Conservation (phyloP, 2,329 filamentous ascomycete species). For the Graphium sp. region DNA sequence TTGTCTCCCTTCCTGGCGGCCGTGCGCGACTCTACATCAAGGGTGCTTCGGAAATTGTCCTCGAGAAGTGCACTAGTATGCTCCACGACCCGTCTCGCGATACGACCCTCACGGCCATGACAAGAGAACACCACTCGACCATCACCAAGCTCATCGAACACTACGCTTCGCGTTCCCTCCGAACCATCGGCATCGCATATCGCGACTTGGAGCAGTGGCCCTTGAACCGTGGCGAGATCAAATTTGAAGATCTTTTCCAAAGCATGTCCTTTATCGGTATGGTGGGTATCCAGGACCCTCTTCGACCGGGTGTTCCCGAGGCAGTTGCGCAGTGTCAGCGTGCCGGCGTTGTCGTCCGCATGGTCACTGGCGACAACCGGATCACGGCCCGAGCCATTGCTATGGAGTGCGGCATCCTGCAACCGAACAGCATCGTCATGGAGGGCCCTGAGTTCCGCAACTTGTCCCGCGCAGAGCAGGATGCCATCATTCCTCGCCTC, state of each 20-base stretch:
- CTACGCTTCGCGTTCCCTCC: conserved; percentile 65
- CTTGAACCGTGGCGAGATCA: conserved; percentile 45
- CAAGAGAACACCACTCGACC: conserved; percentile 32
- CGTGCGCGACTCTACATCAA: conserved; percentile 42
- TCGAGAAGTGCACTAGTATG: conserved; percentile 35
- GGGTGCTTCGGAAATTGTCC: conserved; percentile 48
- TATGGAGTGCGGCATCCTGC: conserved; percentile 60
- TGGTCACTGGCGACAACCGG: conserved; percentile 76
- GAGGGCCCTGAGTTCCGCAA: conserved; percentile 68
- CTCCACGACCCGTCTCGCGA: conserved; percentile 30
- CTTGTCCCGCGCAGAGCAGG: conserved; percentile 46
- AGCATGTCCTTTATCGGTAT: conserved; percentile 53
- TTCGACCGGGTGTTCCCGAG: conserved; percentile 57
- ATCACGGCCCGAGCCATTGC: conserved; percentile 67
- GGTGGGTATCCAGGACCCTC: conserved; percentile 68
- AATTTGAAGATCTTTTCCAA: conserved; percentile 49
- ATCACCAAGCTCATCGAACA: conserved; percentile 54
- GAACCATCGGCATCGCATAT: conserved; percentile 73
- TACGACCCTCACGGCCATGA: conserved; percentile 23
- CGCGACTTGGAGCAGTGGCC: conserved; percentile 79
- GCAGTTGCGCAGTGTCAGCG: conserved; percentile 58
- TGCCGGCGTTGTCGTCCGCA: conserved; percentile 64
- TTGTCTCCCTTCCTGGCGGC: conserved; percentile 32
- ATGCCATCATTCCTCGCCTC: conserved; percentile 49
- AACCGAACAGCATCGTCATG: conserved; percentile 51